Conservation (phyloP, 2,329 filamentous ascomycete genomes). For the Epichloe coenophiala region DNA sequence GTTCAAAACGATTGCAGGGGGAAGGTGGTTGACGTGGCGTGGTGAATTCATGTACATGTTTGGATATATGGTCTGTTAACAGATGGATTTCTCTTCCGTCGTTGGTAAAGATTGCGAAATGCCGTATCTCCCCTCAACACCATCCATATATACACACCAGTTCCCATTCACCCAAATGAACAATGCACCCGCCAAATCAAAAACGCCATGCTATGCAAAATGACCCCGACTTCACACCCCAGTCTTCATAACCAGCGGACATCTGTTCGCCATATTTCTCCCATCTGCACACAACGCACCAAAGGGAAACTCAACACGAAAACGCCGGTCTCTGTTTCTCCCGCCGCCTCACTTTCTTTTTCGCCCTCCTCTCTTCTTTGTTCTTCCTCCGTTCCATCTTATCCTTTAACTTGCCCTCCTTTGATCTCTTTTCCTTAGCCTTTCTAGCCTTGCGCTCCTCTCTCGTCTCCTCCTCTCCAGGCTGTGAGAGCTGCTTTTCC, state of each 20-base stretch:
- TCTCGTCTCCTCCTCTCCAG: slow-evolving; percentile 20
- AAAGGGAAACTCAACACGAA: neutral
- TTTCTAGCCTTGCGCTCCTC: slow-evolving; percentile 26
- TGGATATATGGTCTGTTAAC: neutral
- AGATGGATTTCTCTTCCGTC: too few species aligned
- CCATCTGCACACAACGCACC: neutral
- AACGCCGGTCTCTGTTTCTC: slow-evolving; percentile 19
- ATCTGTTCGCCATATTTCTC: neutral
- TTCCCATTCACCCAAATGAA: neutral
- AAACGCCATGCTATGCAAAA: slow-evolving; percentile 6
- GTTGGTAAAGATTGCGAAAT: too few species aligned
- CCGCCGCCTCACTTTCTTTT: slow-evolving; percentile 28
- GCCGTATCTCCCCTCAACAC: too few species aligned
- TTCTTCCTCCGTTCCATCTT: slow-evolving; percentile 10
- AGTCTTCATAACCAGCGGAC: neutral
- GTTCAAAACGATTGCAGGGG: neutral
- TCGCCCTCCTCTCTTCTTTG: slow-evolving; percentile 31
- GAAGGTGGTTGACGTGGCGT: slow-evolving; percentile 1
- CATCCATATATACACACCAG: neutral
- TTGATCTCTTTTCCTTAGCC: slow-evolving; percentile 19
- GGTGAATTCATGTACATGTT: neutral
- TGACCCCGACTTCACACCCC: neutral
- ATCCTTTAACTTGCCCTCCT: slow-evolving; percentile 13
- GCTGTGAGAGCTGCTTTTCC: neutral
- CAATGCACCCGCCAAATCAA: neutral